phyloP scores from a whole-genome alignment of 257 asterid species.

The Nicotiana paniculata region DNA sequence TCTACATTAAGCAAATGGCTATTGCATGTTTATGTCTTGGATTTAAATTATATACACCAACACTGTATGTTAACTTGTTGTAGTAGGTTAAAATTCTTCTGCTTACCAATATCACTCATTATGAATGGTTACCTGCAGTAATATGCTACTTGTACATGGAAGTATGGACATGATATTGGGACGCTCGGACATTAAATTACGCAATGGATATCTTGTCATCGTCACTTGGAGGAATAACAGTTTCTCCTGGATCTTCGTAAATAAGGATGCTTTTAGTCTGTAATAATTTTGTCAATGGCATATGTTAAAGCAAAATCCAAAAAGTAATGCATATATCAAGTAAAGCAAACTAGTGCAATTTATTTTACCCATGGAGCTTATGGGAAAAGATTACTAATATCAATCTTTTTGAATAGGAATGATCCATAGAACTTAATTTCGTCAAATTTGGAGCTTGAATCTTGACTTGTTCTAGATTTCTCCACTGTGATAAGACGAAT shows the following conservation, averaged over 20 bases:
- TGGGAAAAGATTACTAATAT: background rate
- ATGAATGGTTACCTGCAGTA: background rate
- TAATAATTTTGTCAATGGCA: background rate
- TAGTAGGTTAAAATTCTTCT: too few relatives aligned
- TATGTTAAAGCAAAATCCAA: background rate
- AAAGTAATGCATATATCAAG: background rate
- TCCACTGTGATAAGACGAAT: too few relatives aligned
- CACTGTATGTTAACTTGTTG: too few relatives aligned
- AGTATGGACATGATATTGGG: background rate
- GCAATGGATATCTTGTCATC: background rate
- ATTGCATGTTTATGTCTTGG: too few relatives aligned
- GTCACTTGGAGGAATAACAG: background rate
- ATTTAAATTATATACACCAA: too few relatives aligned
- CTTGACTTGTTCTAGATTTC: too few relatives aligned
- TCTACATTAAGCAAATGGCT: background rate
- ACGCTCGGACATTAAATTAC: accelerated
- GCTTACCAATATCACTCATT: too few relatives aligned
- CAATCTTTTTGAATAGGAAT: background rate
- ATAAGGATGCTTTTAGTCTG: background rate
- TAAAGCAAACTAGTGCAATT: background rate
- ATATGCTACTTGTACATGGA: background rate
- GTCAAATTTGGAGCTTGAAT: too few relatives aligned
- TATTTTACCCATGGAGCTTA: background rate
- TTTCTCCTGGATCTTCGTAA: background rate
- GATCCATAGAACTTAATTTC: too few relatives aligned